Evolutionary conservation across 2,329 filamentous ascomycete species (phyloP).

Genomic region (Colletotrichum navitas): DNA sequence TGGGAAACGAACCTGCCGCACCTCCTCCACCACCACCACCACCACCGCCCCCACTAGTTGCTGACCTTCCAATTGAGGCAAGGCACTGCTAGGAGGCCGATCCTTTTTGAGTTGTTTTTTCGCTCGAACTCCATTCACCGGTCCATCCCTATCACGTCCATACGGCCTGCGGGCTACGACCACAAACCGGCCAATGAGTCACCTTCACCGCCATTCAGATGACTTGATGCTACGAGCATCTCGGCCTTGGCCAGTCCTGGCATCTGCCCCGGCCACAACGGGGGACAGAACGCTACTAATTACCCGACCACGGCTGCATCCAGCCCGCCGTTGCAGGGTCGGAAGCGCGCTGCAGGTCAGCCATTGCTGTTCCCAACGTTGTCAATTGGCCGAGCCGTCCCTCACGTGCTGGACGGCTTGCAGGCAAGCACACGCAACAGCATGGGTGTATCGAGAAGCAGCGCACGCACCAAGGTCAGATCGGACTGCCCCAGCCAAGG

Average conservation of each 20-base stretch:
- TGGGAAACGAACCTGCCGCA: constrained; percentile 13
- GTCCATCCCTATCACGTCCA: constrained; percentile 12
- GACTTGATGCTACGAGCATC: constrained; percentile 1
- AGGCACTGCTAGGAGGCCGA: constrained; percentile 9
- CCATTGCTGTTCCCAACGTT: neutral
- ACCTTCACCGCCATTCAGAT: constrained; percentile 38
- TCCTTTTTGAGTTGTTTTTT: constrained; percentile 8
- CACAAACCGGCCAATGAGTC: constrained; percentile 28
- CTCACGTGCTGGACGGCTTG: constrained; percentile 18
- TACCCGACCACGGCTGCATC: constrained; percentile 19
- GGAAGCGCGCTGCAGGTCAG: constrained; percentile 8
- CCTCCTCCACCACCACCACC: neutral
- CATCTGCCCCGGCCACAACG: neutral
- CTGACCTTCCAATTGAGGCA: constrained; percentile 36
- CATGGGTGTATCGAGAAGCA: constrained; percentile 11
- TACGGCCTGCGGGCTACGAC: constrained; percentile 8
- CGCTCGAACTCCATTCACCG: constrained; percentile 14
- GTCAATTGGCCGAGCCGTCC: constrained; percentile 7
- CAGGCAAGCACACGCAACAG: constrained; percentile 4
- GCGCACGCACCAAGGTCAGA: constrained; percentile 6
- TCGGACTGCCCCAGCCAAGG: neutral
- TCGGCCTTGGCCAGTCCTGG: constrained; percentile 6
- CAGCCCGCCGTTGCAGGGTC: constrained; percentile 25
- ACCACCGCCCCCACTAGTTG: constrained; percentile 11
- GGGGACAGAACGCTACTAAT: constrained; percentile 21